phyloP scores from a whole-genome alignment of 305 asterid species.

The Fraxinus dipetala region DNA sequence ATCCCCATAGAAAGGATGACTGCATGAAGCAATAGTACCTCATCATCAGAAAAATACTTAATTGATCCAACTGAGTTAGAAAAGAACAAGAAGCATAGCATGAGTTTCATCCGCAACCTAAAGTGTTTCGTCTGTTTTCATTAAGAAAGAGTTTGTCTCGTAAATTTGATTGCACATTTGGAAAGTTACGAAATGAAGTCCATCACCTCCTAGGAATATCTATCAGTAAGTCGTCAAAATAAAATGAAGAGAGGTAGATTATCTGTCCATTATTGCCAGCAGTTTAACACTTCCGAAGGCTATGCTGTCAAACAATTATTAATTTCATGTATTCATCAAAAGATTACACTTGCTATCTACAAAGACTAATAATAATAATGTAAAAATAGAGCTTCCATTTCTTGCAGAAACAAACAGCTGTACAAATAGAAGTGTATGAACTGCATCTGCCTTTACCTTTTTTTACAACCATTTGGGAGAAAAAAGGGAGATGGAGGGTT shows the following conservation, averaged over 20 bases:
- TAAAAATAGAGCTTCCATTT: not conserved
- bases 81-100: not conserved
- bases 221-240: not conserved
- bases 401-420: not conserved
- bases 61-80: not conserved
- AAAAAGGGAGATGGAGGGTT: not conserved
- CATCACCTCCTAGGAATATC: not conserved
- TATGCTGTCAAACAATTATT: not conserved
- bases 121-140: not conserved
- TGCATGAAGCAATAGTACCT: constrained; percentile 29
- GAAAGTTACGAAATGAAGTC: not conserved
- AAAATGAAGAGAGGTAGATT: not conserved
- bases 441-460: not conserved
- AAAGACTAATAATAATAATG: not conserved
- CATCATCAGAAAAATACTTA: constrained; percentile 20
- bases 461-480: not conserved
- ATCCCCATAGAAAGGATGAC: constrained; percentile 99
- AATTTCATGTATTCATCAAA: not conserved
- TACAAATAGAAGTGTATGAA: not conserved
- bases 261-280: not conserved
- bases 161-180: not conserved
- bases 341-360: not conserved
- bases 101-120: not conserved
- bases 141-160: not conserved
- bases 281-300: not conserved